Evolutionary conservation across 2,329 filamentous ascomycete genomes (phyloP).

Genomic region (Ophiognomonia clavigignenti-juglandacearum): DNA sequence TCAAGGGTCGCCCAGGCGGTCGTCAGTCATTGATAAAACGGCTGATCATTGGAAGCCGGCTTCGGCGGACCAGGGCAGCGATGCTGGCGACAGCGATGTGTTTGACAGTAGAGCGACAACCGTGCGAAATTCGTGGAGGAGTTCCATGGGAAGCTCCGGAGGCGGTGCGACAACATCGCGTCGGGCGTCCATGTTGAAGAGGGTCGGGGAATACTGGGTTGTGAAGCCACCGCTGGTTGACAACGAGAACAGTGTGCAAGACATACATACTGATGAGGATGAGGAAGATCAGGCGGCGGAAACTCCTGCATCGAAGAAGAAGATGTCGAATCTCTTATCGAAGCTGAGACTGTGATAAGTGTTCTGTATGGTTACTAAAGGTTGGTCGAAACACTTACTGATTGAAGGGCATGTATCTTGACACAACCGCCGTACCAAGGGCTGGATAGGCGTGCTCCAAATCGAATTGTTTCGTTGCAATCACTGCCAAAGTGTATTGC

Average conservation of each 20-base stretch:
- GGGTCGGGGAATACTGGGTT: background rate
- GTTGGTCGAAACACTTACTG: background rate
- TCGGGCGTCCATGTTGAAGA: background rate
- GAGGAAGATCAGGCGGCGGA: background rate
- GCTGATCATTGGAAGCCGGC: background rate
- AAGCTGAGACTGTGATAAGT: background rate
- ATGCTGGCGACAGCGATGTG: background rate
- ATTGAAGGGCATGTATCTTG: background rate
- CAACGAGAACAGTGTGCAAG: background rate
- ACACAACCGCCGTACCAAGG: background rate
- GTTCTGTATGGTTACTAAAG: background rate
- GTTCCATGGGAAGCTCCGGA: background rate
- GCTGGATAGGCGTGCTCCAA: background rate
- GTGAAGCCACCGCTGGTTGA: background rate
- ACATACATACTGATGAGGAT: background rate
- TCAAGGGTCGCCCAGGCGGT: background rate
- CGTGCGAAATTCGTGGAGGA: background rate
- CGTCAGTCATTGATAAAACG: background rate
- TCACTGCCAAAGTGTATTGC: background rate
- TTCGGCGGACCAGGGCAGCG: background rate
- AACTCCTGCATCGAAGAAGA: background rate
- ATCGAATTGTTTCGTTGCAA: background rate
- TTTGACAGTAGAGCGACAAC: background rate
- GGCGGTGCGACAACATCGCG: background rate
- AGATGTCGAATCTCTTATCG: background rate